Base-by-base conservation (phyloP, 176 grass and related monocot genomes). In the Oryza australiensis region DNA sequence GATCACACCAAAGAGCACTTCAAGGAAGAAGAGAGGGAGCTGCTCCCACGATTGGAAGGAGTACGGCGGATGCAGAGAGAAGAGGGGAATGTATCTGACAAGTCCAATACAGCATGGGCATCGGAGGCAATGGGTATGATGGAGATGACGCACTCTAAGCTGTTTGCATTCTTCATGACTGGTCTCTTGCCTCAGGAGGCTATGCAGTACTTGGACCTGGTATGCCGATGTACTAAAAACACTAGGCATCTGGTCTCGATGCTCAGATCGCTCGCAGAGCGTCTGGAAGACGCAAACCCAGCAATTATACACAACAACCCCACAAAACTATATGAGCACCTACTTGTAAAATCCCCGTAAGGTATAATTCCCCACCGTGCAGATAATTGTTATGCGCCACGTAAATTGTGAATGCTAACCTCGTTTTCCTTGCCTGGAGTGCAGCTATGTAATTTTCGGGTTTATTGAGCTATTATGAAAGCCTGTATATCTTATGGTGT, bases 141-240 rank as follows among this genome's bases (percentile, higher is more conserved):
- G 80, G 96, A 95, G 80, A 82, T 85, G 65, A 99, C 89, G 16
- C 96, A 99, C 82, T 99, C 93, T 3, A 88, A 78, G 46, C 93
- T 95, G 76, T 95, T 99, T 59, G 83, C 96, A 10, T 94, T 95
- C 81, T 94, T 99, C 89, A 94, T 99, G 87, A 92, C 96, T 3
- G 93, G 96, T 13, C 93, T 99, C 43, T 77, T 93, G 55, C 96
- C 96, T 0, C 86, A 95, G 35, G 96, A 99, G 89, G 93, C 96
- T 7, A 68, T 99, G 89, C 87, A 88, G 33, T 99, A 99, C 48
- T 63, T 99, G 3, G 96, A 91, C 62, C 68, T 99, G 14, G 62
- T 94, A 41, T 94, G 93, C 89, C 78, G 83, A 60, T 87, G 82
- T 30, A 93, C 62, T 4, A 80, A 66, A 46, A 92, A 92, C 79